Evolutionary conservation across 164 flowering plant genomes (phyloP), one percentile per base, ranked within the genome.

Genomic region (Malania oleifera): DNA sequence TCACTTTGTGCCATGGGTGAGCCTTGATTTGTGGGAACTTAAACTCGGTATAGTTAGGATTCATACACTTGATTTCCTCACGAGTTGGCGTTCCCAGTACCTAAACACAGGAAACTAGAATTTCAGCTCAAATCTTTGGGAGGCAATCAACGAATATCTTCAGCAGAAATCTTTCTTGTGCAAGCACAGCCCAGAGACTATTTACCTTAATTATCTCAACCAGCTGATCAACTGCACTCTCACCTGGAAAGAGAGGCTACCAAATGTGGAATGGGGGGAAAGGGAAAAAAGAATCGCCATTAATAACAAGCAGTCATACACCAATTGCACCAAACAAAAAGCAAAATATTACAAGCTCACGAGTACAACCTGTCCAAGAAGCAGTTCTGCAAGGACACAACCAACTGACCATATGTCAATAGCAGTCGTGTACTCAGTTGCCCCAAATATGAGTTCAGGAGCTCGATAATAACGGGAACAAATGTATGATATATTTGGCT

Each of bases 391-490:
- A 41, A 87, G 80, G 48, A 85, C 91, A 73, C 89, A 87, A 17
- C 95, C 95, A 12, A 62, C 89, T 51, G 95, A 85, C 95, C 95
- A 87, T 9, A 87, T 77, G 70, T 87, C 95, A 63, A 87, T 87
- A 26, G 95, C 91, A 54, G 82, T 81, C 14, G 95, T 87, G 72
- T 87, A 87, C 58, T 85, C 89, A 46, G 90, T 86, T 13, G 90
- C 93, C 35, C 95, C 90, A 70, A 86, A 86, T 59, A 86, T 87
- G 50, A 87, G 91, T 60, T 87, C 95, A 28, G 95, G 95, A 24
- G 95, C 95, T 57, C 95, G 81, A 67, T 87, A 87, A 61, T 87
- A 87, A 27, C 95, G 76, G n/a, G 91, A 87, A 55, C 95, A 87
- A 28, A 87, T 87, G 61, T 87, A 87, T 15, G 95, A 87, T 68